These are phyloP conservation scores for Entelexis paramagnoliae DNA, from an alignment of 1,139 yeast genomes.

Conservation along the genomic window DNA sequence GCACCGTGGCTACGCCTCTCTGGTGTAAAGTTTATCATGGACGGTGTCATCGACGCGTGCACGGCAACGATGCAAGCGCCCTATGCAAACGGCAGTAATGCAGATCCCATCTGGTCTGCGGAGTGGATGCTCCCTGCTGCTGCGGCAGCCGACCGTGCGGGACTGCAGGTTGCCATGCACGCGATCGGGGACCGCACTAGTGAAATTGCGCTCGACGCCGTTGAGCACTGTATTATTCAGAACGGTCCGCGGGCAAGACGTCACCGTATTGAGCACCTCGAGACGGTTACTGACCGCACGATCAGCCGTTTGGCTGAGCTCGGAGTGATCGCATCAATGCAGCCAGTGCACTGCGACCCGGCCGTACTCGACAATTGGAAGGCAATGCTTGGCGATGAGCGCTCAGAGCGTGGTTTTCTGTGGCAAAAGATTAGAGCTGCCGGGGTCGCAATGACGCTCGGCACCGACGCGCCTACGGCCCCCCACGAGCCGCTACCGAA, in stretches of 20 bases:
- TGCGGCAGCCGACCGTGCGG: background rate
- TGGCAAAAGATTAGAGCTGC: conserved; percentile 8
- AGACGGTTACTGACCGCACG: background rate
- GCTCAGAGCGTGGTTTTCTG: conserved; percentile 9
- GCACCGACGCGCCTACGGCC: conserved; percentile 14
- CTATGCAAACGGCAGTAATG: conserved; percentile 7
- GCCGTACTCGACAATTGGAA: conserved; percentile 6
- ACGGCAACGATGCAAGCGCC: conserved; percentile 10
- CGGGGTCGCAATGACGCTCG: conserved; percentile 7
- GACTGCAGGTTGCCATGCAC: conserved; percentile 3
- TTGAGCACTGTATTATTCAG: background rate
- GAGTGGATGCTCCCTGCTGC: background rate
- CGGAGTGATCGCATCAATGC: conserved; percentile 9
- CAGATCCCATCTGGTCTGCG: background rate
- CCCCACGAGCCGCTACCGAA: conserved; percentile 8
- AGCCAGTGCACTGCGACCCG: conserved; percentile 7
- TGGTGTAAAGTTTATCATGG: conserved; percentile 6
- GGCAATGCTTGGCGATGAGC: conserved; percentile 8
- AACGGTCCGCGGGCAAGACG: background rate
- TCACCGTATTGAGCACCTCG: conserved; percentile 11
- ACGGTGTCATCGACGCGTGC: conserved; percentile 11
- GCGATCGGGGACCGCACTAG: conserved; percentile 12
- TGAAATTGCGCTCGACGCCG: conserved; percentile 5
- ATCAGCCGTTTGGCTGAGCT: background rate
- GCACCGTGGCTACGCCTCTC: conserved; percentile 4